Percentiles rank a stretch among this genome's conserved stretches.
These are phyloP conservation scores for Posidonia oceanica DNA, from an alignment of 116 monocot species.

Conservation along the genomic window DNA sequence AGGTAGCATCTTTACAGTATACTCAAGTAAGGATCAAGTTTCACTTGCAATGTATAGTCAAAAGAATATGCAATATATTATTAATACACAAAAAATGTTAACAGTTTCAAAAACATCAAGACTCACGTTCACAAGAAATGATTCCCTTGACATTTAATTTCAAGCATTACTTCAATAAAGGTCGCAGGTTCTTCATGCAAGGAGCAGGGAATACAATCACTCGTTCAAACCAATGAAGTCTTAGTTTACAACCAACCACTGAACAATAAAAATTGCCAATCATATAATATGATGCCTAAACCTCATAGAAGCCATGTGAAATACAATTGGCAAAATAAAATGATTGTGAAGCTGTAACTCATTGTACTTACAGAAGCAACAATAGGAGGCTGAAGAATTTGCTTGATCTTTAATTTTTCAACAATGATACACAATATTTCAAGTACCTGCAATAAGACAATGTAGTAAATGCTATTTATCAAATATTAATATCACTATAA, in stretches of 20 bases:
- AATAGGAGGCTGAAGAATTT: constrained; percentile 82
- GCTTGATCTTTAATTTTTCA: constrained; percentile 12
- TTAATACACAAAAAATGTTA: neutral
- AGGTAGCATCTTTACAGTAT: no score
- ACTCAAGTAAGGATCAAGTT: no score
- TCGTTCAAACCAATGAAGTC: no score
- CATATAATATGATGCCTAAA: no score
- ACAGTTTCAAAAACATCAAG: neutral
- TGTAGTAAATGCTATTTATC: neutral
- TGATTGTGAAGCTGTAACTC: neutral
- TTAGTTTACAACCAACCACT: no score
- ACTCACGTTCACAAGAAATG: no score
- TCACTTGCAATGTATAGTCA: neutral
- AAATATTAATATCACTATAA: no score
- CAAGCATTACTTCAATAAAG: no score
- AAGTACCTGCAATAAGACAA: neutral
- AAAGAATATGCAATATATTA: neutral
- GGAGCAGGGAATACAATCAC: no score
- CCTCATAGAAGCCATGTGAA: neutral
- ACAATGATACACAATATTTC: neutral
- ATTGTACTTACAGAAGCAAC: constrained; percentile 69
- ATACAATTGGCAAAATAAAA: neutral
- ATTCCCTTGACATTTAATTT: no score
- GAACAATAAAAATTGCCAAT: no score
- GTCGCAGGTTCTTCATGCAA: no score